These are phyloP conservation scores for Chytriomyces confervae DNA, from an alignment of 192 early-diverging fungal species.

Conservation along the genomic window DNA sequence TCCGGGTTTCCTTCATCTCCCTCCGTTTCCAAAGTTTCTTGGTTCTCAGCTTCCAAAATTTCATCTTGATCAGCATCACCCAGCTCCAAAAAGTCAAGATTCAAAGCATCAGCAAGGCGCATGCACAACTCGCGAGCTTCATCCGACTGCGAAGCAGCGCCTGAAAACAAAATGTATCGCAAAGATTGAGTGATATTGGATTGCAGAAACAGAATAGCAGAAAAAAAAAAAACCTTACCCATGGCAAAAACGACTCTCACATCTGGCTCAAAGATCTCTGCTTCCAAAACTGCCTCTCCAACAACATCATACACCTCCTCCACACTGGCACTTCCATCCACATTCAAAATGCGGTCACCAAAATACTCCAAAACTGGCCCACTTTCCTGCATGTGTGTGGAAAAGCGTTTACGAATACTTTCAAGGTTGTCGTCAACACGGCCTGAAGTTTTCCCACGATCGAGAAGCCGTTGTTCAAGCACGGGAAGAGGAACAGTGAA, in stretches of 20 bases:
- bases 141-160: background rate
- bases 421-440: slow-evolving; percentile 61
- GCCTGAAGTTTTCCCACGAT: slow-evolving; percentile 58
- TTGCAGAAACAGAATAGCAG: background rate
- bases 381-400: slow-evolving; percentile 51
- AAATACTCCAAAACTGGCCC: slow-evolving; percentile 59
- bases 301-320: slow-evolving; percentile 21
- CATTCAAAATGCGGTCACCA: background rate
- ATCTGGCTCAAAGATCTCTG: background rate
- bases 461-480: slow-evolving; percentile 55
- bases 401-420: slow-evolving; percentile 58
- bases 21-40: background rate
- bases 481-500: slow-evolving; percentile 56
- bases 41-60: background rate
- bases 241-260: background rate
- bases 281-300: background rate
- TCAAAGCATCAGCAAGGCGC: background rate
- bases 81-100: background rate
- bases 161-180: background rate
- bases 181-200: too few relatives aligned
- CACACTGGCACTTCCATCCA: background rate
- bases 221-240: background rate
- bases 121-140: background rate
- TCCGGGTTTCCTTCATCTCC: background rate
- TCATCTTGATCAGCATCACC: background rate